Evolutionary conservation across 2,329 filamentous ascomycete genomes (phyloP).

Genomic region (Aspergillus quadricinctus): DNA sequence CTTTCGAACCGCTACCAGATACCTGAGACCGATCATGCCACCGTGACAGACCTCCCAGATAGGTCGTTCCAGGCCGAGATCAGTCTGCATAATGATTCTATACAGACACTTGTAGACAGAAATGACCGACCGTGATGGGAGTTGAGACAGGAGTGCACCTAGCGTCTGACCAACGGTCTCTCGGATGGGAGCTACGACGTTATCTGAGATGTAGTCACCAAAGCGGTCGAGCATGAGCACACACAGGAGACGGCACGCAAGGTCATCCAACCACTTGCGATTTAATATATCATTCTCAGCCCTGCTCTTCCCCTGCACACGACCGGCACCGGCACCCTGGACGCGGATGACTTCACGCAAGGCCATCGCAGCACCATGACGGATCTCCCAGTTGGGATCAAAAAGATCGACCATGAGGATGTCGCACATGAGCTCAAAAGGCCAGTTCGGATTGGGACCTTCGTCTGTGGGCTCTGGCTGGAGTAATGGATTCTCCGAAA

Average conservation of each 20-base stretch:
- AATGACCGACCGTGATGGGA: conserved; percentile 74
- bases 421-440: conserved; percentile 88
- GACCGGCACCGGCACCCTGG: conserved; percentile 86
- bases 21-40: conserved; percentile 94
- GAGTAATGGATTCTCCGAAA: conserved; percentile 81
- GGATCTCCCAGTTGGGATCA: conserved; percentile 88
- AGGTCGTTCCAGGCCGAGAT: conserved; percentile 66
- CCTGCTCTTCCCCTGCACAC: conserved; percentile 64
- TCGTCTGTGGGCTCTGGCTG: conserved; percentile 72
- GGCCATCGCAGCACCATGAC: conserved; percentile 94
- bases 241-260: conserved; percentile 90
- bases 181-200: conserved; percentile 89
- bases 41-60: conserved; percentile 96
- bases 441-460: conserved; percentile 70
- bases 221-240: conserved; percentile 97
- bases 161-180: conserved; percentile 94
- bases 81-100: conserved; percentile 85
- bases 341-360: conserved; percentile 84
- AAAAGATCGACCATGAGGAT: conserved; percentile 93
- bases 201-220: conserved; percentile 96
- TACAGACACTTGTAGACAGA: conserved; percentile 80
- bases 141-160: conserved; percentile 80
- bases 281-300: conserved; percentile 76
- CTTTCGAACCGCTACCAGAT: conserved; percentile 90
- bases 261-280: conserved; percentile 82